Evolutionary conservation across 495 filamentous ascomycete genomes (phyloP).

Genomic region (Xylaria curta): DNA sequence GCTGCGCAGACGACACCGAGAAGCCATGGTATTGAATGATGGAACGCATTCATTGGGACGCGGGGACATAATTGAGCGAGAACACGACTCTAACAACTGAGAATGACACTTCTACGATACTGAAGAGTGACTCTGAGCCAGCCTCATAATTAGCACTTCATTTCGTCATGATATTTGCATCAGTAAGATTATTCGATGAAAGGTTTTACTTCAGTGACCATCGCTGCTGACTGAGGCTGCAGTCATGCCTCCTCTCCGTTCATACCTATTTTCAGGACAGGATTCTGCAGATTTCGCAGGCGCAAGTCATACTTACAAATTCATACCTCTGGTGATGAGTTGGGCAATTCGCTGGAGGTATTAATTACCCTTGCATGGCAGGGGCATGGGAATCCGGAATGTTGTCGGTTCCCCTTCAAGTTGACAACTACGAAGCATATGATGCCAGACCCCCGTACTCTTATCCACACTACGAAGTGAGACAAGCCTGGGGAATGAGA

Average conservation of each 20-base stretch:
- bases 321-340: not conserved
- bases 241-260: not conserved
- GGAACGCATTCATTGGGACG: slow-evolving; percentile 61
- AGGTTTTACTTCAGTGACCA: not conserved
- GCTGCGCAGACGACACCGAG: slow-evolving; percentile 60
- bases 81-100: slow-evolving; percentile 41
- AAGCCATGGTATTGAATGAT: slow-evolving; percentile 71
- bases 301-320: not conserved
- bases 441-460: not conserved
- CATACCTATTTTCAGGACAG: not conserved
- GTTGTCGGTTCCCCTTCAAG: not conserved
- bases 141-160: not conserved
- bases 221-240: not conserved
- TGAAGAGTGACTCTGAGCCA: not conserved
- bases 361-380: not conserved
- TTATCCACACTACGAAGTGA: not conserved
- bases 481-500: not conserved
- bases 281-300: not conserved
- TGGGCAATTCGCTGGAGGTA: not conserved
- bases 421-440: not conserved
- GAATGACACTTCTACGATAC: not conserved
- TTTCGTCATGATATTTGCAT: not conserved
- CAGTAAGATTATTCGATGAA: not conserved
- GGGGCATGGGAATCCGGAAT: not conserved
- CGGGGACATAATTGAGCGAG: slow-evolving; percentile 62